Conservation (phyloP, 2,329 filamentous ascomycete species). For the Colletotrichum cordylinicola region DNA sequence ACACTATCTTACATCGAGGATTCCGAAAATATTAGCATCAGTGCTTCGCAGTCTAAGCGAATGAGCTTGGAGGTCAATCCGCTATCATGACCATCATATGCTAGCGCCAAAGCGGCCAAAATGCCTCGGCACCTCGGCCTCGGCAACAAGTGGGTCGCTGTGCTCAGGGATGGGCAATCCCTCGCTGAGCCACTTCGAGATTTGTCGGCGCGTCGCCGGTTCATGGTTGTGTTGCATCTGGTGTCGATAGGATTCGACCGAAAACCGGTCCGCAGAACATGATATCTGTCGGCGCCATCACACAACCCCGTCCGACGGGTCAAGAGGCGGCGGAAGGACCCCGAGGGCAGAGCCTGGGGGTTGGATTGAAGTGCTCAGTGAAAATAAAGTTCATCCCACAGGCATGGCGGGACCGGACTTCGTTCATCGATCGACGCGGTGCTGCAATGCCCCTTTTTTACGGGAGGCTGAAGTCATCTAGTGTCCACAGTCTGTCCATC, state of each 20-base stretch:
- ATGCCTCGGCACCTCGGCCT: constrained; percentile 15
- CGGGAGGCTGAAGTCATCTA: background rate
- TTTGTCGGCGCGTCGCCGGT: background rate
- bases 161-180: background rate
- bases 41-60: background rate
- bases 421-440: background rate
- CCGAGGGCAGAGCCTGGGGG: background rate
- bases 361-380: background rate
- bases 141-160: background rate
- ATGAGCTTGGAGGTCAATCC: background rate
- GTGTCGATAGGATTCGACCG: background rate
- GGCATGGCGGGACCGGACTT: background rate
- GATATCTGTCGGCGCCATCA: background rate
- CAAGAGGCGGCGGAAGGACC: background rate
- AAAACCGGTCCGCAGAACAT: background rate
- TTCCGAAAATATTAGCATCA: background rate
- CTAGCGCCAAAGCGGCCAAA: background rate
- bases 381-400: background rate
- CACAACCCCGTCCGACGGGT: background rate
- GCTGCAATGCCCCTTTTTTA: background rate
- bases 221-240: background rate
- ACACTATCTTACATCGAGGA: background rate
- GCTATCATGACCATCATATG: background rate
- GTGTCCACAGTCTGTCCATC: background rate
- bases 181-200: background rate